Conservation (phyloP, 108 stramenopile genomes). For the Pseudonitzschia pungens region DNA sequence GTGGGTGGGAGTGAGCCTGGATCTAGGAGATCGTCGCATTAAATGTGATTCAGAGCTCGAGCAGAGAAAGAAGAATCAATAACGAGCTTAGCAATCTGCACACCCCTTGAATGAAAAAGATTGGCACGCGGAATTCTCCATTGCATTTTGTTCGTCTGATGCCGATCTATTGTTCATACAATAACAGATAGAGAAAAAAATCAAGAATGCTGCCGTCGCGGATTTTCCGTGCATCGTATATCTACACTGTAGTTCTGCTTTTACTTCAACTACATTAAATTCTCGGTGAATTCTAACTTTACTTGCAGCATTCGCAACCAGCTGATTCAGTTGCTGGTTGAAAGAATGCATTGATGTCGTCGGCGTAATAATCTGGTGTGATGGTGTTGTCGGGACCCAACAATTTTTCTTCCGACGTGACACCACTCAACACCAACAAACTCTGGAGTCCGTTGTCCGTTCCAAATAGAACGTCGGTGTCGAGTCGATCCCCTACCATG, state of each 20-base stretch:
- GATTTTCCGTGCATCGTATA: no score
- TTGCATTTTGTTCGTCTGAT: no score
- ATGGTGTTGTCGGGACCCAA: constrained; percentile 88
- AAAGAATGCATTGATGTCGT: constrained; percentile 94
- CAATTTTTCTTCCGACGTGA: constrained; percentile 93
- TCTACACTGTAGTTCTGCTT: no score
- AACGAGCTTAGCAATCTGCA: not conserved
- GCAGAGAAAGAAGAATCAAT: constrained; percentile 40
- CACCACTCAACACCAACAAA: constrained; percentile 92
- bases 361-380: constrained; percentile 94
- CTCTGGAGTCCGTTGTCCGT: constrained; percentile 95
- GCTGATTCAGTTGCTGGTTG: not conserved
- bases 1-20: constrained; percentile 85
- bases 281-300: no score
- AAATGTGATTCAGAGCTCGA: constrained; percentile 81
- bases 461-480: constrained; percentile 98
- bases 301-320: no score
- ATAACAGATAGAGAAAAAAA: no score
- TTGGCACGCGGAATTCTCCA: no score
- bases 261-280: no score
- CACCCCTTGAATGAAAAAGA: no score
- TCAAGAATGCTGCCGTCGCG: no score
- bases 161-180: no score
- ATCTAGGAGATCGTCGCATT: constrained; percentile 74
- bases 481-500: constrained; percentile 98